phyloP scores from a whole-genome alignment of 1,284 basidiomycete genomes.

The Austroboletus olivaceoglutinosus region DNA sequence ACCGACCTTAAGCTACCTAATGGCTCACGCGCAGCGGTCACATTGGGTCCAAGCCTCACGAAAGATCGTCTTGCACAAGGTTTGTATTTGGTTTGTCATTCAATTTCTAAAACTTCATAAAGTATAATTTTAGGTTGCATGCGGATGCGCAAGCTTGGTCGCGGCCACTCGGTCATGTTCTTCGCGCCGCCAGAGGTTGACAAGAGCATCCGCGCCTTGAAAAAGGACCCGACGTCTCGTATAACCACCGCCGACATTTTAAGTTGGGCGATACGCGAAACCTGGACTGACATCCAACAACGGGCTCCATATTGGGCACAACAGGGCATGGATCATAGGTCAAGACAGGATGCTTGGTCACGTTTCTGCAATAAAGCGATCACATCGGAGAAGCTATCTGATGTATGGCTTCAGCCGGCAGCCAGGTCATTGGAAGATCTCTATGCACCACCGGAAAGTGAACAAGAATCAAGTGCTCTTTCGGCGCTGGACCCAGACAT shows the following conservation, averaged over 20 bases:
- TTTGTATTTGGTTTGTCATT: too few species aligned
- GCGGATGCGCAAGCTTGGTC: too few species aligned
- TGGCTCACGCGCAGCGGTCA: too few species aligned
- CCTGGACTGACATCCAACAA: constrained; percentile 42
- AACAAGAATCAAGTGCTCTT: not conserved
- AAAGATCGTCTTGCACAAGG: too few species aligned
- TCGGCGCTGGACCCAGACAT: not conserved
- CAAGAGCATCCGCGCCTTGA: constrained; percentile 35
- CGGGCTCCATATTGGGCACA: constrained; percentile 44
- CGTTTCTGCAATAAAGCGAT: constrained; percentile 10
- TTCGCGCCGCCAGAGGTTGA: constrained; percentile 47
- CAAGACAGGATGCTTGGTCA: constrained; percentile 35
- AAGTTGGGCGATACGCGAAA: constrained; percentile 45
- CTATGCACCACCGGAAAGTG: constrained; percentile 23
- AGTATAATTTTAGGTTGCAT: too few species aligned
- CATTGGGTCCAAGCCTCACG: too few species aligned
- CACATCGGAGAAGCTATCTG: constrained; percentile 13
- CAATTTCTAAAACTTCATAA: too few species aligned
- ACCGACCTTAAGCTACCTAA: too few species aligned
- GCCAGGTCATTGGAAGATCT: constrained; percentile 36
- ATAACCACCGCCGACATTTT: constrained; percentile 39
- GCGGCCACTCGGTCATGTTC: constrained; percentile 46
- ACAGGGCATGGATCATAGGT: constrained; percentile 44
- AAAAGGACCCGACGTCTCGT: not conserved
- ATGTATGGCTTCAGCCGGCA: constrained; percentile 40